Percentiles rank a stretch among this genome's conserved stretches.
Conservation (phyloP, 345 rosid genomes). For the Acer saccharum region DNA sequence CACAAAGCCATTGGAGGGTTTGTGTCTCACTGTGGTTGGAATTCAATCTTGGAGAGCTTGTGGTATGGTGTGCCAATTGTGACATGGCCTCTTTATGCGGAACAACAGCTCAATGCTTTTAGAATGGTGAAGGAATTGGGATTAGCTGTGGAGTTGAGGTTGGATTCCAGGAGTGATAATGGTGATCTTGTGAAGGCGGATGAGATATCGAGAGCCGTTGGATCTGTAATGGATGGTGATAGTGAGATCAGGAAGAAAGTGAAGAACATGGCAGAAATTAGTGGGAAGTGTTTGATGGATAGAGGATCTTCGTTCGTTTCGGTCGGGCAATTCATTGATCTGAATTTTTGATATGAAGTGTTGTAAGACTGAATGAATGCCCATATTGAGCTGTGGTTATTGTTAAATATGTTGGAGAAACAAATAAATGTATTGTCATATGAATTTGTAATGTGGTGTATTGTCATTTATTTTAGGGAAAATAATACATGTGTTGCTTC, state of each 20-base stretch:
- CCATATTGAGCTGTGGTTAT: too few species aligned
- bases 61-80: slow-evolving; percentile 46
- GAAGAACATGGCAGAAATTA: not conserved
- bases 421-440: too few species aligned
- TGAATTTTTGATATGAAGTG: too few species aligned
- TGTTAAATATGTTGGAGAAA: too few species aligned
- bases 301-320: slow-evolving; percentile 46
- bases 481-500: too few species aligned
- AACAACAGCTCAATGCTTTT: slow-evolving; percentile 54
- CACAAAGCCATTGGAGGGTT: slow-evolving; percentile 40
- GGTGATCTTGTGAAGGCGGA: slow-evolving; percentile 35
- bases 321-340: slow-evolving; percentile 20
- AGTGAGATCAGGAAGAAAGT: not conserved
- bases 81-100: slow-evolving; percentile 53
- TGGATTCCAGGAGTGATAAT: slow-evolving; percentile 28
- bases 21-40: slow-evolving; percentile 59
- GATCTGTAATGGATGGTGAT: not conserved
- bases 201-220: slow-evolving; percentile 37
- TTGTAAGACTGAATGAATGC: too few species aligned
- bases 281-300: not conserved
- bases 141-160: slow-evolving; percentile 31
- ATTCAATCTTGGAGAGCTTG: slow-evolving; percentile 46
- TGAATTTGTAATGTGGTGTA: too few species aligned
- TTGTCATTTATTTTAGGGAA: too few species aligned
- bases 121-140: slow-evolving; percentile 49